Percentiles rank a stretch among this genome's conserved stretches.
phyloP scores from a whole-genome alignment of 495 filamentous ascomycete genomes.

The Xylaria flabelliformis region DNA sequence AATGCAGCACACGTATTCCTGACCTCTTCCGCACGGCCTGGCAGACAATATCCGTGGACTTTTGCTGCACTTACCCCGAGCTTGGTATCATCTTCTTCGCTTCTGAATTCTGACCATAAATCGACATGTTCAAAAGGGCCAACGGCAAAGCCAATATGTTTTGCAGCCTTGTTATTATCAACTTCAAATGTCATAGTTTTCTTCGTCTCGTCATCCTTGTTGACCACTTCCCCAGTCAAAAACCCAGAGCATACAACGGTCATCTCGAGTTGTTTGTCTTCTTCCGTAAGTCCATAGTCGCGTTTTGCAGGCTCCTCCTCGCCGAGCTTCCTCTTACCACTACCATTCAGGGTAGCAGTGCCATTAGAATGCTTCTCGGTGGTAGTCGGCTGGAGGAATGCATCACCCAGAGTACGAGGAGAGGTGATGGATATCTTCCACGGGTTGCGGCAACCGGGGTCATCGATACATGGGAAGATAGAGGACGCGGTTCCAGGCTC shows the following conservation, averaged over 20 bases:
- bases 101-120: conserved; percentile 80
- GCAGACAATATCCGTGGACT: conserved; percentile 88
- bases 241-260: conserved; percentile 90
- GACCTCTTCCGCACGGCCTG: conserved; percentile 77
- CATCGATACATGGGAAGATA: conserved; percentile 92
- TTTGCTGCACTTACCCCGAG: conserved; percentile 83
- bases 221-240: conserved; percentile 76
- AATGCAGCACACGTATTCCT: conserved; percentile 73
- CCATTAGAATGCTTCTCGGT: conserved; percentile 35
- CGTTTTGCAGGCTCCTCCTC: conserved; percentile 42
- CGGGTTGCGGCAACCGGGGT: conserved; percentile 73
- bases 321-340: conserved; percentile 44
- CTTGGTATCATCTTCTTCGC: conserved; percentile 87
- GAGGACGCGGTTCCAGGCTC: conserved; percentile 80
- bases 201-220: conserved; percentile 73
- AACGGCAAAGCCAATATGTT: conserved; percentile 89
- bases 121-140: conserved; percentile 95
- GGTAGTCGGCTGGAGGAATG: conserved; percentile 59
- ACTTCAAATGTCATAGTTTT: conserved; percentile 85
- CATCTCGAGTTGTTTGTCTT: conserved; percentile 87
- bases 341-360: conserved; percentile 22
- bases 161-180: conserved; percentile 72
- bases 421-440: conserved; percentile 91
- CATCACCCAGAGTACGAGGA: conserved; percentile 83
- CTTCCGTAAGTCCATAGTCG: conserved; percentile 60